Percentiles rank a stretch among this genome's conserved stretches.
These are phyloP conservation scores for Bryopsis sp. DNA, from an alignment of 139 green algal species.

Conservation along the genomic window DNA sequence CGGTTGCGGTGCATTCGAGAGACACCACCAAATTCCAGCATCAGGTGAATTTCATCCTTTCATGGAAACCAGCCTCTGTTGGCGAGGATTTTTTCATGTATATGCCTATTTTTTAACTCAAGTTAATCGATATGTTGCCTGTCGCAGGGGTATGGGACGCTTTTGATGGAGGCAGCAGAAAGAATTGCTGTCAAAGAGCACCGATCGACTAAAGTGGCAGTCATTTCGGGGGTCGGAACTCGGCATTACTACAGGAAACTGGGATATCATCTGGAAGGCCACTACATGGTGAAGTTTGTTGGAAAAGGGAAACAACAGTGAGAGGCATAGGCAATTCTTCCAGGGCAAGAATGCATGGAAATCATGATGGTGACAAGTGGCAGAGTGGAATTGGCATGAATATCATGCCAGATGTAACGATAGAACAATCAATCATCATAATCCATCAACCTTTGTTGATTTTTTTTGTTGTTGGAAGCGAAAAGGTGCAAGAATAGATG, in stretches of 20 bases:
- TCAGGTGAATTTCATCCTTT: constrained; percentile 41
- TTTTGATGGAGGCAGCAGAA: constrained; percentile 93
- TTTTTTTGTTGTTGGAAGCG: too few species aligned
- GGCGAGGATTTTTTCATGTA: neutral
- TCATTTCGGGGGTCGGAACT: constrained; percentile 97
- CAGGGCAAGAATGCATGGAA: too few species aligned
- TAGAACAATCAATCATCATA: too few species aligned
- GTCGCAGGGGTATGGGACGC: constrained; percentile 70
- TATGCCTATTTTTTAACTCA: too few species aligned
- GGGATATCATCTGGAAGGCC: constrained; percentile 88
- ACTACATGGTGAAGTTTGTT: constrained; percentile 88
- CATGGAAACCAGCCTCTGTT: too few species aligned
- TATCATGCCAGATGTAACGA: too few species aligned
- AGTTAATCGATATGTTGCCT: too few species aligned
- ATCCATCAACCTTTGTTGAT: too few species aligned
- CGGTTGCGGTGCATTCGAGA: constrained; percentile 80
- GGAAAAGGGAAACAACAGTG: neutral
- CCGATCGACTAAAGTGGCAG: constrained; percentile 71
- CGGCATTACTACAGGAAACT: constrained; percentile 91
- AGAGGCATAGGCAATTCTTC: too few species aligned
- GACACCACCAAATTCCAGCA: constrained; percentile 84
- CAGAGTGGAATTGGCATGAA: too few species aligned
- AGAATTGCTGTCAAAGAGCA: constrained; percentile 83
- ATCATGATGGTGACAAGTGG: too few species aligned
- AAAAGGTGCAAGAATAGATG: too few species aligned